Evolutionary conservation across 75 land plant species (phyloP).

Genomic region (Sequoia sempervirens): DNA sequence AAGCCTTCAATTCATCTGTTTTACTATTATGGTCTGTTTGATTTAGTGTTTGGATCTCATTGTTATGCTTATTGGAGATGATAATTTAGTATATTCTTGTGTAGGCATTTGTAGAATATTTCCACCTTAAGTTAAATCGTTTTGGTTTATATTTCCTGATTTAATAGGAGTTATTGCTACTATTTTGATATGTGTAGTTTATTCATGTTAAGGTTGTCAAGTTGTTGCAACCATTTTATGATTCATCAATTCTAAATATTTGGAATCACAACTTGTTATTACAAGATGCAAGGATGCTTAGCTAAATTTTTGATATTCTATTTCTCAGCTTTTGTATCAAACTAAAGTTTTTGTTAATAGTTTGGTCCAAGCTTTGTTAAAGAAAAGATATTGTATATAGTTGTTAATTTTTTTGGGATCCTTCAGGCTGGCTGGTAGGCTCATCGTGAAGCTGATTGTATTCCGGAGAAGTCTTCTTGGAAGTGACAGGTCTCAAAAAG

Average conservation of each 20-base stretch:
- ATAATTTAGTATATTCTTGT: background rate
- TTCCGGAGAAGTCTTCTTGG: no score
- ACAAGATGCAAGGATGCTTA: background rate
- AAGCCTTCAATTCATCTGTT: constrained; percentile 11
- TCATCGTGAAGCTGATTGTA: no score
- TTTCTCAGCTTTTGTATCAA: background rate
- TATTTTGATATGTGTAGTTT: background rate
- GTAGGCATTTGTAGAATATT: background rate
- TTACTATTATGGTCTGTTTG: background rate
- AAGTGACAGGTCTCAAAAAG: no score
- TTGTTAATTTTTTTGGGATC: background rate
- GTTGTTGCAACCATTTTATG: background rate
- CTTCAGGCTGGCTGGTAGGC: no score
- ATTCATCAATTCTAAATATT: background rate
- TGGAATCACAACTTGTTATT: background rate
- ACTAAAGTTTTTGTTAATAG: no score
- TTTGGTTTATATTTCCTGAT: background rate
- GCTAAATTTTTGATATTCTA: background rate
- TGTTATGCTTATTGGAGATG: background rate
- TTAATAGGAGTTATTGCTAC: background rate
- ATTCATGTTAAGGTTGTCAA: no score
- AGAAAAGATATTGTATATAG: background rate
- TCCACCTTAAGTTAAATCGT: background rate
- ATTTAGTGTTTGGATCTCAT: background rate
- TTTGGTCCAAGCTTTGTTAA: background rate